Conservation (phyloP, 495 filamentous ascomycete species). For the Melanomma pulvis-pyrius region DNA sequence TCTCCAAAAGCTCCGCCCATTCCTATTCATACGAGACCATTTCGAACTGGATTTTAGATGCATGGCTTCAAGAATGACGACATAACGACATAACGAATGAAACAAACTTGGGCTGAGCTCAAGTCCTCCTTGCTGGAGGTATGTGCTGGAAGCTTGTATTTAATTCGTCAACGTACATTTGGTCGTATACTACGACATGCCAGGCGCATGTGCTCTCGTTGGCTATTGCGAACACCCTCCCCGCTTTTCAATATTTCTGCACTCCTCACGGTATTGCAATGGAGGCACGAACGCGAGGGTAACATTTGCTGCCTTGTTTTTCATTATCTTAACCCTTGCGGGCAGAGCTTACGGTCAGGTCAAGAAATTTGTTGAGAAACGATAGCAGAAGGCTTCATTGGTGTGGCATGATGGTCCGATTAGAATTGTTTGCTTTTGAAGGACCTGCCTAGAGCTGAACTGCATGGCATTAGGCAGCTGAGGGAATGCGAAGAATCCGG, state of each 20-base stretch:
- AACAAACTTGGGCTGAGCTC: neutral
- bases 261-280: neutral
- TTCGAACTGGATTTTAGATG: neutral
- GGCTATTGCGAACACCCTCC: neutral
- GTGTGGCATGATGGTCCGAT: too few relatives aligned
- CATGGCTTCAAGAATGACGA: neutral
- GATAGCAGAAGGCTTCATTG: too few relatives aligned
- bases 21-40: neutral
- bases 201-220: neutral
- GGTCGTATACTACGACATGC: neutral
- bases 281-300: neutral
- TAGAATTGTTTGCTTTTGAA: neutral
- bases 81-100: neutral
- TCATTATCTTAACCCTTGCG: neutral
- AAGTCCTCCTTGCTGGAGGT: neutral
- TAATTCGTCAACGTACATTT: too few relatives aligned
- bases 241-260: neutral
- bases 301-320: neutral
- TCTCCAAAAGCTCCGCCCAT: neutral
- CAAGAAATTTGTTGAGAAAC: neutral
- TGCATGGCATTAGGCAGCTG: neutral
- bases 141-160: neutral
- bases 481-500: conserved; percentile 8
- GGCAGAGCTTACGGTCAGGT: neutral
- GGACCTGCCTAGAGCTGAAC: neutral